Percentiles rank a stretch among this genome's conserved stretches.
Conservation (phyloP, 345 rosid species). For the Syzygium oleosum region DNA sequence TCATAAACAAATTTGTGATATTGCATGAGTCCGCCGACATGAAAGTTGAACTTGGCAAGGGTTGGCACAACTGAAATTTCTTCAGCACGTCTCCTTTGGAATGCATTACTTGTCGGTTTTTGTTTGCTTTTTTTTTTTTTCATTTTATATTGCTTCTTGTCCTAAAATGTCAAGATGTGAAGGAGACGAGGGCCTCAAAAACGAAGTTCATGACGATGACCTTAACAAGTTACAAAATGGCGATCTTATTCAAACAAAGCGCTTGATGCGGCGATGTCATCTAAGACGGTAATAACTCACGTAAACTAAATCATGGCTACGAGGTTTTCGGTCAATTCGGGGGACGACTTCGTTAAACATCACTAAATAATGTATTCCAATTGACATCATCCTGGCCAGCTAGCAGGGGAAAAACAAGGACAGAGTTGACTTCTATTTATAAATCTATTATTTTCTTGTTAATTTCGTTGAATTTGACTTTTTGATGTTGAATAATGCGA, state of each 20-base stretch:
- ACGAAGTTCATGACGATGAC: background rate
- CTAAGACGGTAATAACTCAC: background rate
- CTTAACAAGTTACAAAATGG: background rate
- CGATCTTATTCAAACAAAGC: background rate
- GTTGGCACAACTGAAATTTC: background rate
- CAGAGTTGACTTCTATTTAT: background rate
- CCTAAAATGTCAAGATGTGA: background rate
- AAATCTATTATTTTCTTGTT: background rate
- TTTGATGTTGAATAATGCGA: background rate
- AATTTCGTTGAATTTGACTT: background rate
- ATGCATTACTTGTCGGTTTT: background rate
- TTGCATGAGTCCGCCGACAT: background rate
- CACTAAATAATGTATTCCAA: background rate
- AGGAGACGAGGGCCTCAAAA: background rate
- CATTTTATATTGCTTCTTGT: background rate
- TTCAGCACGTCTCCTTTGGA: background rate
- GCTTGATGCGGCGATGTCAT: background rate
- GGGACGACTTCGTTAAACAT: background rate
- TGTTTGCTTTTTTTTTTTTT: background rate
- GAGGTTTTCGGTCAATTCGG: background rate
- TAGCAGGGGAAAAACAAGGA: background rate
- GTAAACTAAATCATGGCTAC: background rate
- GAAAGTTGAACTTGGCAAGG: background rate
- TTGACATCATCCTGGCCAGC: background rate
- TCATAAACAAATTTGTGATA: background rate